phyloP scores from a whole-genome alignment of 441 rosid genomes.

The Pelargonium australe region DNA sequence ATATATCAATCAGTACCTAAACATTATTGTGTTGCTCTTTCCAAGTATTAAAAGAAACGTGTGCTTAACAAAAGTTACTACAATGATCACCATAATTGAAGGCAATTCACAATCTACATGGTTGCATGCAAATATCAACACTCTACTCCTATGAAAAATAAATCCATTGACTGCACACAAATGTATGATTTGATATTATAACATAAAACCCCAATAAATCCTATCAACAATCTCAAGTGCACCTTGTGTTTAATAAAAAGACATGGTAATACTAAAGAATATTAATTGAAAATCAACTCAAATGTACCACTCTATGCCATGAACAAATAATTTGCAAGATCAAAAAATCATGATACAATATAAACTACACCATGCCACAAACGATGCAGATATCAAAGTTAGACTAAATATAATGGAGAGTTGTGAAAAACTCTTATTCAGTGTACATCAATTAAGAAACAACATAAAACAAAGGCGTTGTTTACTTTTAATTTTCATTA shows the following conservation, averaged over 20 bases:
- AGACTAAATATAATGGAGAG: neutral
- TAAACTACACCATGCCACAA: neutral
- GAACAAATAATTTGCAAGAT: neutral
- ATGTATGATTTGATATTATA: neutral
- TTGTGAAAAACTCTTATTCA: neutral
- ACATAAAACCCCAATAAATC: neutral
- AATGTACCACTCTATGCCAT: neutral
- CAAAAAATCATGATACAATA: neutral
- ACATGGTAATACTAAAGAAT: neutral
- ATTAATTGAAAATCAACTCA: neutral
- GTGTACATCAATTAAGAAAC: neutral
- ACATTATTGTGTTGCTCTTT: neutral
- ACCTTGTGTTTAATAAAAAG: neutral
- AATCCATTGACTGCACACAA: neutral
- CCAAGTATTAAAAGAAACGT: neutral
- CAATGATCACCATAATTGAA: neutral
- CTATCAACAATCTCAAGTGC: neutral
- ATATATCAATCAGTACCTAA: constrained; percentile 6
- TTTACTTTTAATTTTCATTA: too few relatives aligned
- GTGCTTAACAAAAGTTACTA: neutral
- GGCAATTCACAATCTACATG: neutral
- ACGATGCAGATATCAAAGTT: too few relatives aligned
- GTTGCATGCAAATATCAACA: neutral
- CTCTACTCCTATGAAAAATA: constrained; percentile 1
- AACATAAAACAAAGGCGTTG: neutral